Evolutionary conservation across 163 green algal genomes (phyloP), one percentile per base, ranked within the genome.

Genomic region (Prototheca wickerhamii): DNA sequence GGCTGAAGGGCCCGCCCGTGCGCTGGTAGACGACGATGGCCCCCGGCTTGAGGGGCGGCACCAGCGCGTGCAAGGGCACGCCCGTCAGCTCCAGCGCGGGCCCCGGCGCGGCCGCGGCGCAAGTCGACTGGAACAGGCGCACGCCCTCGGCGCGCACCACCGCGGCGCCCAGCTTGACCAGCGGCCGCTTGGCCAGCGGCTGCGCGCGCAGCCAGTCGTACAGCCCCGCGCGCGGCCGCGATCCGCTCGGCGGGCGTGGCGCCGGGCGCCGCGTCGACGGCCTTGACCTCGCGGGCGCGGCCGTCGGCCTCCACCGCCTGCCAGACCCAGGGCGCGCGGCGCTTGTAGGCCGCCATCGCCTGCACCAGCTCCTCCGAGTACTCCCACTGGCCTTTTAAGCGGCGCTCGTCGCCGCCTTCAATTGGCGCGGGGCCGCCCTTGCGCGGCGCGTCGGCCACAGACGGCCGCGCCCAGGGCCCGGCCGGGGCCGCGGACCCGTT

Each of bases 71-170:
- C 4, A 84, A 75, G 1, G 78, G 58, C 56, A 95, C 87, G 35
- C 83, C 83, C 67, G 92, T 86, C 58, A 89, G 71, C 61, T 90
- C 75, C 1, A 88, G 31, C 4, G 58, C 31, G 21, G 54, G 37
- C 40, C 34, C 34, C 30, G 65, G 30, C 18, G 58, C 54, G n/a
- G 7, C 7, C 20, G 59, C 43, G 12, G 76, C 58, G 52, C 71
- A 49, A 21, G 64, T 40, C 1, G 65, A 55, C 70, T 84, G 85
- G 72, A 91, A 74, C 51, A 76, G 62, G 33, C 78, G 70, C 7
- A 95, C 73, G 3, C 80, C 89, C 31, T 83, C 72, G 44, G 93
- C 89, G 3, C 76, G 73, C 28, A 88, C 82, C 30, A 91, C 70
- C 44, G 72, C 15, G 69, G 70, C 35, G 23, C 4, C 31, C 2